These are phyloP conservation scores for Jackrogersella minutella DNA, from an alignment of 495 filamentous ascomycete species.

Conservation along the genomic window DNA sequence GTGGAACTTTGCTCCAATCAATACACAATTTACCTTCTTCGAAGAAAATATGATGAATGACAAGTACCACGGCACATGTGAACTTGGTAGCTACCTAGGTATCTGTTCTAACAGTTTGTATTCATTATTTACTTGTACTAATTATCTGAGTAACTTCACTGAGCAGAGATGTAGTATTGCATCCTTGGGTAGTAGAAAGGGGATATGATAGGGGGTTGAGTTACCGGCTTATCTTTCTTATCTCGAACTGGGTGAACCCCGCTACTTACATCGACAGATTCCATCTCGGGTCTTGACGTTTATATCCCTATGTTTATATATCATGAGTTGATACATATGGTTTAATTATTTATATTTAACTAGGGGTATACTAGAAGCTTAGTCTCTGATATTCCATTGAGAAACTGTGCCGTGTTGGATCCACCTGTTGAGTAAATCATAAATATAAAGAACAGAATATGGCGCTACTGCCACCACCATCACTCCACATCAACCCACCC, in stretches of 20 bases:
- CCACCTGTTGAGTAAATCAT: too few species aligned
- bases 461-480: slow-evolving; percentile 40
- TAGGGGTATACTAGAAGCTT: too few species aligned
- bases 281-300: background rate
- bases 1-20: background rate
- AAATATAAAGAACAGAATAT: background rate
- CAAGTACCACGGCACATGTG: background rate
- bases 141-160: background rate
- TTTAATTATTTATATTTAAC: background rate
- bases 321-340: too few species aligned
- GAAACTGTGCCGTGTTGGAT: too few species aligned
- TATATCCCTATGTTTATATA: background rate
- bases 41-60: background rate
- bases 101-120: background rate
- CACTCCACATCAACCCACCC: slow-evolving; percentile 63
- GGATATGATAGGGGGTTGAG: background rate
- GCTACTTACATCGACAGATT: background rate
- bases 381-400: too few species aligned
- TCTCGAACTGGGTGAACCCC: slow-evolving; percentile 5
- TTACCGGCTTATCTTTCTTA: slow-evolving; percentile 15
- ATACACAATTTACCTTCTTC: slow-evolving; percentile 5
- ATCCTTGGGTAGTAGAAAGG: background rate
- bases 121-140: background rate
- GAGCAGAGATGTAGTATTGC: background rate
- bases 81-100: background rate